These are phyloP conservation scores for Heterobasidion occidentale DNA, from an alignment of 1,284 basidiomycete species.

Conservation along the genomic window DNA sequence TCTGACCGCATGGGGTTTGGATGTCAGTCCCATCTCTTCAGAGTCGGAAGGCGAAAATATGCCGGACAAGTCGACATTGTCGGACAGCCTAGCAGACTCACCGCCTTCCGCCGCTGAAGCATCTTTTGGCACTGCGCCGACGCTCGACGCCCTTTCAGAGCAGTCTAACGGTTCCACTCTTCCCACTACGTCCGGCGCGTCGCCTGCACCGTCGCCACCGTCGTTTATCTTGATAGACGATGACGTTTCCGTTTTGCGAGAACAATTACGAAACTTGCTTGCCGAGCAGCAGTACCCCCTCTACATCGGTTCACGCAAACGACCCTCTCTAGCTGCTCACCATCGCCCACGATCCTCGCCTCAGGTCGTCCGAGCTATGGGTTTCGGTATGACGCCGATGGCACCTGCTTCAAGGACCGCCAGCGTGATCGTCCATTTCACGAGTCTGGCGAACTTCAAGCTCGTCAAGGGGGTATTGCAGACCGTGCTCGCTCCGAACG, in stretches of 20 bases:
- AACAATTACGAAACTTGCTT: constrained; percentile 58
- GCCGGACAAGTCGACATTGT: constrained; percentile 7
- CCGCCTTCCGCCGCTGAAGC: constrained; percentile 6
- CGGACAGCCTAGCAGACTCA: constrained; percentile 4
- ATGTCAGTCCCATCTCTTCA: constrained; percentile 76
- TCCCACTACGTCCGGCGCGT: constrained; percentile 7
- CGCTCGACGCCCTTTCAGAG: constrained; percentile 11
- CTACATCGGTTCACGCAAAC: constrained; percentile 44
- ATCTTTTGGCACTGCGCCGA: constrained; percentile 5
- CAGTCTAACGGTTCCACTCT: constrained; percentile 3
- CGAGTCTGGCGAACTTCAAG: constrained; percentile 84
- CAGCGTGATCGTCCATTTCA: constrained; percentile 81
- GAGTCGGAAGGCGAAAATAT: constrained; percentile 36
- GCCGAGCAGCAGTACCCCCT: constrained; percentile 44
- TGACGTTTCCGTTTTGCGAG: constrained; percentile 68
- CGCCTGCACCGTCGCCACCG: constrained; percentile 18
- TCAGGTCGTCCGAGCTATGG: constrained; percentile 56
- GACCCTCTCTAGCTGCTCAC: constrained; percentile 62
- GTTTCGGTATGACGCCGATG: constrained; percentile 16
- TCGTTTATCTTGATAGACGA: constrained; percentile 87
- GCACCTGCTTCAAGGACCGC: constrained; percentile 14
- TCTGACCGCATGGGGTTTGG: constrained; percentile 90
- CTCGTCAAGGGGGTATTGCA: constrained; percentile 81
- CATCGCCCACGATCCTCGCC: constrained; percentile 75
- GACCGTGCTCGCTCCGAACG: constrained; percentile 45